Percentiles rank a stretch among this genome's conserved stretches.
These are phyloP conservation scores for Vinca major DNA, from an alignment of 305 asterid genomes.

Conservation along the genomic window DNA sequence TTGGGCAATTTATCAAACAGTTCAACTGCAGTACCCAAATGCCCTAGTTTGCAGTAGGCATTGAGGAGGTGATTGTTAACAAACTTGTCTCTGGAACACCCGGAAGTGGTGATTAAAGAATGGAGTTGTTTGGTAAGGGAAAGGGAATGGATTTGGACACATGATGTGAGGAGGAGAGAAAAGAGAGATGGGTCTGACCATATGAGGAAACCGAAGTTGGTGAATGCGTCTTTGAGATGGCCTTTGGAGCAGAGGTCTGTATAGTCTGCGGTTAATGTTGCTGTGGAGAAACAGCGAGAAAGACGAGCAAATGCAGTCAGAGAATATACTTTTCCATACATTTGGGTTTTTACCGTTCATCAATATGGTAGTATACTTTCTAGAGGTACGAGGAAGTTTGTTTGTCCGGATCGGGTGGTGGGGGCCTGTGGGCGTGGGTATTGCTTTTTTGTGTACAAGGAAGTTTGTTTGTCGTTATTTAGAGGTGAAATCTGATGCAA, in stretches of 20 bases:
- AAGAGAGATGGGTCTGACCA: constrained; percentile 48
- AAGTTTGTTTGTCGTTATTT: too few species aligned
- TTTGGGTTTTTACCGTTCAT: background rate
- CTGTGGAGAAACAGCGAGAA: constrained; percentile 25
- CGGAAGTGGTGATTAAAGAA: constrained; percentile 45
- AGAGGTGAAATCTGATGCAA: too few species aligned
- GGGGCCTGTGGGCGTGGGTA: too few species aligned
- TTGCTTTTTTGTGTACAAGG: too few species aligned
- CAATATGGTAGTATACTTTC: too few species aligned
- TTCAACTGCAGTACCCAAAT: constrained; percentile 27
- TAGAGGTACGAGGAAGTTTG: too few species aligned
- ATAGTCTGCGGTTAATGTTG: constrained; percentile 27
- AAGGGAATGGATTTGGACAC: constrained; percentile 42
- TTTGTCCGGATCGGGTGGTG: too few species aligned
- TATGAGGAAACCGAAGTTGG: constrained; percentile 30
- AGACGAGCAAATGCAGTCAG: constrained; percentile 7
- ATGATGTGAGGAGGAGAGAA: constrained; percentile 58
- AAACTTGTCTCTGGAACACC: constrained; percentile 46
- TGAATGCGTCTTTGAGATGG: constrained; percentile 44
- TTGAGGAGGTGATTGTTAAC: constrained; percentile 59
- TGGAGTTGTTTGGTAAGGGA: constrained; percentile 52
- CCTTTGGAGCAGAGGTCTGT: constrained; percentile 44
- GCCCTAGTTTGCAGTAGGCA: constrained; percentile 49
- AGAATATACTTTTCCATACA: constrained; percentile 37
- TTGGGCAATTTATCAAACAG: constrained; percentile 60